Evolutionary conservation across 768 basidiomycete species (phyloP), one percentile per base, ranked within the genome.

Genomic region (Termitomyces sp.): DNA sequence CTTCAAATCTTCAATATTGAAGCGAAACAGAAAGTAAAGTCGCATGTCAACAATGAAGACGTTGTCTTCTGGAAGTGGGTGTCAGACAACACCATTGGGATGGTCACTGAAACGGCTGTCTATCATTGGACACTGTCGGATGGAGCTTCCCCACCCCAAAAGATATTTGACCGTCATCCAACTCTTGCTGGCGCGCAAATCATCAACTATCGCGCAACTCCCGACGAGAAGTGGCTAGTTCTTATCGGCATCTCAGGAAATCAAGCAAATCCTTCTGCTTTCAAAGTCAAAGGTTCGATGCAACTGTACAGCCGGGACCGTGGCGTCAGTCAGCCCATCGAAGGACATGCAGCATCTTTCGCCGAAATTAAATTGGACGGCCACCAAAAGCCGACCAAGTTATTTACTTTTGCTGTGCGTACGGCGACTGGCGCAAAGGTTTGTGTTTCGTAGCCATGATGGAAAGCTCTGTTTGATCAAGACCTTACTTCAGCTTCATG

Each of bases 1-100:
- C 82, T 99, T 28, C 97, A 99, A 73, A 86, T 98, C 60, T 99
- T 98, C 80, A 96, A 98, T 73, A 92, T 99, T 64, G 95, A 96
- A 64, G 89, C 90, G 10, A 98, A 98, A 79, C 88, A 90, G 70
- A 98, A 98, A 78, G 92, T 99, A 73, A 96, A 96, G 69, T 92
- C 95, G 28, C 94, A 98, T 69, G 78, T 86, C 59, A 97, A 87
- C 78, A 89, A 85, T 69, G 94, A 98, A 69, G 96, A 99, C 69
- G 81, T 97, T 53, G 87, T 93, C 26, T 99, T 97, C 75, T 99
- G 97, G 97, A 98, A 97, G 71, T 99, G 97, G 97, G 86, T 98
- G 39, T 90, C 87, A 48, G 88, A 93, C 60, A 84, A 86, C 18
- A 90, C 90, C 29, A 87, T 99, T 60, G 97, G 97, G 66, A 83